Conservation (phyloP, 2,329 filamentous ascomycete species). For the Colletotrichum spinosum region DNA sequence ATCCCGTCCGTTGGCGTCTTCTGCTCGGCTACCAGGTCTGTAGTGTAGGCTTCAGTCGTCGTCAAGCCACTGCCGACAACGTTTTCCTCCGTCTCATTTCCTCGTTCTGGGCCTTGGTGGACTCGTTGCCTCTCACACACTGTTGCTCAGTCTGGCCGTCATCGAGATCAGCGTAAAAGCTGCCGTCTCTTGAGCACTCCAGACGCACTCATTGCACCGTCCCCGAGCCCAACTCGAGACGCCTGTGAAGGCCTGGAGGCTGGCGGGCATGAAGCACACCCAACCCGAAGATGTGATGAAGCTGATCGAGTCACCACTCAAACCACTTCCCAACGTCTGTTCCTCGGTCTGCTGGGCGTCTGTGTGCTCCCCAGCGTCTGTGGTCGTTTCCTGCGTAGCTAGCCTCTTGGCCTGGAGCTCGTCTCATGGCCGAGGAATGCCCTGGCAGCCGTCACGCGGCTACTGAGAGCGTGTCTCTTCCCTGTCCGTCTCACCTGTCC, state of each 20-base stretch:
- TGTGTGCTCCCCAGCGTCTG: no score
- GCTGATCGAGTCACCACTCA: neutral
- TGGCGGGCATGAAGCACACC: slow-evolving; percentile 17
- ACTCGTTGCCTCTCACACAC: slow-evolving; percentile 16
- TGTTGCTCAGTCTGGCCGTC: slow-evolving; percentile 23
- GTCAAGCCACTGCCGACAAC: slow-evolving; percentile 19
- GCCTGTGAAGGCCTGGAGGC: slow-evolving; percentile 27
- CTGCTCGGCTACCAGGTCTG: no score
- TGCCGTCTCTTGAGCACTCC: neutral
- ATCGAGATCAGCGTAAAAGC: slow-evolving; percentile 28
- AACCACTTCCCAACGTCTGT: slow-evolving; percentile 11
- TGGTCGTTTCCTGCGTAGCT: no score
- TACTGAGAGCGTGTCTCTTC: slow-evolving; percentile 2
- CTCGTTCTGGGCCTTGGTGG: slow-evolving; percentile 21
- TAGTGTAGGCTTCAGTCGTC: neutral
- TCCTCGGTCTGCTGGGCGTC: neutral
- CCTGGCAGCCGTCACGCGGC: slow-evolving; percentile 1
- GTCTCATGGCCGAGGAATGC: no score
- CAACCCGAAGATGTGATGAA: slow-evolving; percentile 31
- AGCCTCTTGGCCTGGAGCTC: no score
- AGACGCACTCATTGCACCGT: slow-evolving; percentile 1
- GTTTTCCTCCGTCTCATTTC: slow-evolving; percentile 29
- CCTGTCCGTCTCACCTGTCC: neutral
- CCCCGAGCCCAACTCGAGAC: slow-evolving; percentile 22
- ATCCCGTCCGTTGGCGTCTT: slow-evolving; percentile 4